Conservation (phyloP, 2,329 filamentous ascomycete genomes). For the Calonectria naviculata region DNA sequence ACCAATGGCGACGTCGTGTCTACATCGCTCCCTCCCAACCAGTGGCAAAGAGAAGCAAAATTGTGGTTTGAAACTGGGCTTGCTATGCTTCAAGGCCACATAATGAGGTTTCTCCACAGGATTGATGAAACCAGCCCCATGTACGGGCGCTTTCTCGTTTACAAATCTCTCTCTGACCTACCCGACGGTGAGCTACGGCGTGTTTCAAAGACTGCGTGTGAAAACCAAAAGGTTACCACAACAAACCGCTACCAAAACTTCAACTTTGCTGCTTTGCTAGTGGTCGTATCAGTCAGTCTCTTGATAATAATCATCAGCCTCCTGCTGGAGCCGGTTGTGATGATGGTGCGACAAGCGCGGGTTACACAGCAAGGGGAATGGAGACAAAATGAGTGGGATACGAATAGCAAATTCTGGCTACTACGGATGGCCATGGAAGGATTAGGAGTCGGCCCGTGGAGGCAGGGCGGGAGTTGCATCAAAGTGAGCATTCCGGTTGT, state of each 20-base stretch:
- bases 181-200: background rate
- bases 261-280: background rate
- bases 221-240: background rate
- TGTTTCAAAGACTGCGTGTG: background rate
- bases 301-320: background rate
- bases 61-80: background rate
- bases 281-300: background rate
- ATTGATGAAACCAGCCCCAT: background rate
- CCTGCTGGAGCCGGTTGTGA: background rate
- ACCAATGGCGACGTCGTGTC: background rate
- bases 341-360: background rate
- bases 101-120: background rate
- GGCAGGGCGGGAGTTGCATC: background rate
- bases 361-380: background rate
- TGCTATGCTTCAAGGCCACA: background rate
- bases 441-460: background rate
- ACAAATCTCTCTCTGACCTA: background rate
- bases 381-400: background rate
- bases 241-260: background rate
- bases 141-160: background rate
- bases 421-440: background rate
- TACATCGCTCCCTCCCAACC: background rate
- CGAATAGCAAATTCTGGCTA: background rate
- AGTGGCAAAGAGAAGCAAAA: background rate
- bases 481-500: background rate